Conservation (phyloP, 805 yeast species). For the Yarrowia sp. region DNA sequence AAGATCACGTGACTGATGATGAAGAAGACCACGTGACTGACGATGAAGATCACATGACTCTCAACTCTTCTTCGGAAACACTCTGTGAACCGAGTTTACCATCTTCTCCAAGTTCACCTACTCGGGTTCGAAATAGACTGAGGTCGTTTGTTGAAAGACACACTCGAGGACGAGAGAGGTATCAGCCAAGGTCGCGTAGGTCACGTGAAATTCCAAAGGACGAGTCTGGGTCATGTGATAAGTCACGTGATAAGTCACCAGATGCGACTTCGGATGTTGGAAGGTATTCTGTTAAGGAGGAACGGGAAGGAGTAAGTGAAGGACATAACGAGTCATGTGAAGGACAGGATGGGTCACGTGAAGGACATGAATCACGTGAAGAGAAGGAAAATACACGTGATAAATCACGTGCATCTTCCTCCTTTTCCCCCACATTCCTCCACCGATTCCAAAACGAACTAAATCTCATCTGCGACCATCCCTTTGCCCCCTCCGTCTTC, state of each 20-base stretch:
- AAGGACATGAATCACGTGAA: neutral
- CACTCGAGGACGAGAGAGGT: neutral
- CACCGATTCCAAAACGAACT: conserved; percentile 14
- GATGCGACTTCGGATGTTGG: neutral
- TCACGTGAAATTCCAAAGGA: neutral
- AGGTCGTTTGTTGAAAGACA: neutral
- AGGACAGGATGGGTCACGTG: neutral
- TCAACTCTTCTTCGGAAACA: too few relatives aligned
- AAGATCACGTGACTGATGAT: neutral
- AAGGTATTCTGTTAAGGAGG: neutral
- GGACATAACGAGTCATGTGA: neutral
- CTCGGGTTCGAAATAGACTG: neutral
- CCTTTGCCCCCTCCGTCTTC: conserved; percentile 9
- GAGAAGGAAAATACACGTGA: too few relatives aligned
- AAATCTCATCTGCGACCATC: neutral
- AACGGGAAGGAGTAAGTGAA: too few relatives aligned
- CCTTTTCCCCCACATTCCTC: too few relatives aligned
- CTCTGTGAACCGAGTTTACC: too few relatives aligned
- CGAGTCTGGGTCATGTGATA: neutral
- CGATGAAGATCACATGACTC: neutral
- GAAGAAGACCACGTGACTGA: neutral
- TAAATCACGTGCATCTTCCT: too few relatives aligned
- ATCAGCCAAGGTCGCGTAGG: too few relatives aligned
- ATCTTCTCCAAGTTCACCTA: neutral
- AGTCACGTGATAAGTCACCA: neutral